A percentile compares a stretch with the other conserved stretches of the same genome.
Evolutionary conservation across 164 flowering plant species (phyloP).

Genomic region (Aristolochia fimbriata): DNA sequence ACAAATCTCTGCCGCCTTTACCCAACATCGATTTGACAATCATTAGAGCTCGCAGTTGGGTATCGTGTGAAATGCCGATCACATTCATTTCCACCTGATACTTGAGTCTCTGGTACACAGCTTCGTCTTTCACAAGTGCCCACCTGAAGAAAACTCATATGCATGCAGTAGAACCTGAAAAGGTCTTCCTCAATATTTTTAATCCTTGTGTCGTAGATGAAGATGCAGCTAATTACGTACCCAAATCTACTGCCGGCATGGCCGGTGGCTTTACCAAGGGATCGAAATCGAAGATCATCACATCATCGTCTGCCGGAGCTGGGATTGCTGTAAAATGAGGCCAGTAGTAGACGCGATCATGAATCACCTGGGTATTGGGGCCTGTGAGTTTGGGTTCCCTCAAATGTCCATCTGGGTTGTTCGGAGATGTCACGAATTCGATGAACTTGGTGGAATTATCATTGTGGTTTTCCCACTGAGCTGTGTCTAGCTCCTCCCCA

Average conservation of each 20-base stretch:
- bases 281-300: constrained; percentile 67
- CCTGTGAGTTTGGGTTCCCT: constrained; percentile 33
- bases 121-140: constrained; percentile 59
- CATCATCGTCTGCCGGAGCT: constrained; percentile 43
- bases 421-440: constrained; percentile 75
- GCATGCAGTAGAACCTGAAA: too few species aligned
- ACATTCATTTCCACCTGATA: constrained; percentile 16
- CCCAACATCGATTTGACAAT: constrained; percentile 32
- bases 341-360: constrained; percentile 72
- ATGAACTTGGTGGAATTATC: constrained; percentile 16
- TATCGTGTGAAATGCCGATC: constrained; percentile 40
- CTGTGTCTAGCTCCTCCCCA: constrained; percentile 44
- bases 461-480: constrained; percentile 24
- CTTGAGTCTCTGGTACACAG: constrained; percentile 32
- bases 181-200: too few species aligned
- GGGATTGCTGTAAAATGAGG: constrained; percentile 70
- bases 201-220: too few species aligned
- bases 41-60: constrained; percentile 52
- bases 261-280: constrained; percentile 68
- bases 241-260: constrained; percentile 78
- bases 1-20: constrained; percentile 26
- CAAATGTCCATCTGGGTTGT: constrained; percentile 62
- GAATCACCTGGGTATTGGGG: constrained; percentile 24
- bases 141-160: constrained; percentile 32
- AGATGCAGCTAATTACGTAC: constrained; percentile 19